phyloP scores from a whole-genome alignment of 306 rosid species.

The Lotus japonicus region DNA sequence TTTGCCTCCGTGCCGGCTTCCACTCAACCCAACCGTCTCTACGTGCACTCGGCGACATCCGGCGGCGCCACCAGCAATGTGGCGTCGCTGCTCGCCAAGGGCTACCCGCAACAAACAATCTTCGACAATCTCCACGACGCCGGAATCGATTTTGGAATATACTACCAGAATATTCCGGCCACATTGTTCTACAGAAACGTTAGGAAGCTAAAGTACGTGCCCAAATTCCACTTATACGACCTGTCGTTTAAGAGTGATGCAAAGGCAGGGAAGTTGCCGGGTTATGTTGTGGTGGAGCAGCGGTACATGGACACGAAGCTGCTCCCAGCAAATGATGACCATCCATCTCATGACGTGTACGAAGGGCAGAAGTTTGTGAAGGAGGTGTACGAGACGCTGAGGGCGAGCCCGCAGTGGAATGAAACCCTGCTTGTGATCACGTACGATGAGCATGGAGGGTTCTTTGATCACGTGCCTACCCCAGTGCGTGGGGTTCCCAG shows the following conservation, averaged over 20 bases:
- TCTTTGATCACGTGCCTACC: conserved; percentile 74
- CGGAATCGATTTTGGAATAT: conserved; percentile 67
- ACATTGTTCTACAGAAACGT: conserved; percentile 64
- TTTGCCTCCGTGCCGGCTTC: conserved; percentile 79
- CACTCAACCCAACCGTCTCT: conserved; percentile 83
- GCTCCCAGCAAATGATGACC: conserved; percentile 76
- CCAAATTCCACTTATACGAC: conserved; percentile 47
- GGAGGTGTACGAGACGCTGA: conserved; percentile 79
- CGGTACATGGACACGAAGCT: conserved; percentile 52
- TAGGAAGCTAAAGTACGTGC: conserved; percentile 50
- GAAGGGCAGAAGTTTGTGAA: conserved; percentile 77
- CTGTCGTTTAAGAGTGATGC: conserved; percentile 50
- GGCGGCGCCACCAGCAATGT: conserved; percentile 74
- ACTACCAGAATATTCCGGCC: conserved; percentile 69
- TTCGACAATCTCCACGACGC: conserved; percentile 54
- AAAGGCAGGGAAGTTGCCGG: conserved; percentile 47
- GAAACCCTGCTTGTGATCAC: conserved; percentile 60
- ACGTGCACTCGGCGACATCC: conserved; percentile 78
- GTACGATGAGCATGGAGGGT: conserved; percentile 93
- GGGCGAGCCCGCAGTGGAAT: conserved; percentile 92
- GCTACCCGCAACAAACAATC: conserved; percentile 73
- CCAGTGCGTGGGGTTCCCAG: conserved; percentile 65
- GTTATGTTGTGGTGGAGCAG: conserved; percentile 73
- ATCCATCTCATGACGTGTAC: conserved; percentile 85
- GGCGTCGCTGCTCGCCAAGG: conserved; percentile 39